Percentiles rank a stretch among this genome's conserved stretches.
These are phyloP conservation scores for Lactarius sanguifluus DNA, from an alignment of 768 basidiomycete genomes.

Conservation along the genomic window DNA sequence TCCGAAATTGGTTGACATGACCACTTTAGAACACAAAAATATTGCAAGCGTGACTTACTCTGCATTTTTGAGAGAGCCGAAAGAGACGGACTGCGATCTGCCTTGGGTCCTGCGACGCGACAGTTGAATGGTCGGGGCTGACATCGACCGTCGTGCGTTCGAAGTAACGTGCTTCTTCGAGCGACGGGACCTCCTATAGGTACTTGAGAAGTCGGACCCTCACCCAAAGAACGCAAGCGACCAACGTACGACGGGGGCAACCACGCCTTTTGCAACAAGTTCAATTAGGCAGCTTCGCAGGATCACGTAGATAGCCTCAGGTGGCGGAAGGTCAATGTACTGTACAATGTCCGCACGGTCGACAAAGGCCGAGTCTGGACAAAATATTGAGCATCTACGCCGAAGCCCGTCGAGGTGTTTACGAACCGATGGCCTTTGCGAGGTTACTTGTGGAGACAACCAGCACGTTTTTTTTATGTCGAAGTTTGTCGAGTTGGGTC, in stretches of 20 bases:
- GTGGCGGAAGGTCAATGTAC: constrained; percentile 88
- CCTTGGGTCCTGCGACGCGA: constrained; percentile 46
- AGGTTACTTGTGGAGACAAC: constrained; percentile 98
- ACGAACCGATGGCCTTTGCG: constrained; percentile 85
- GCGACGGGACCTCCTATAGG: constrained; percentile 59
- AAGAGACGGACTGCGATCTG: constrained; percentile 58
- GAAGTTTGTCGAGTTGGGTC: constrained; percentile 95
- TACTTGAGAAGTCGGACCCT: background rate
- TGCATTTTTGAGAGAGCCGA: constrained; percentile 71
- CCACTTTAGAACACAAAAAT: background rate
- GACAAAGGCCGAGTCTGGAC: constrained; percentile 88
- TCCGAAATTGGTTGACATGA: constrained; percentile 1
- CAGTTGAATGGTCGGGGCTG: constrained; percentile 37
- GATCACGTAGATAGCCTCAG: constrained; percentile 93
- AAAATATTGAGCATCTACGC: constrained; percentile 6
- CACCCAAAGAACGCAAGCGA: constrained; percentile 1
- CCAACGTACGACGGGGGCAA: constrained; percentile 56
- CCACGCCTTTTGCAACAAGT: constrained; percentile 70
- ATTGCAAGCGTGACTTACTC: constrained; percentile 48
- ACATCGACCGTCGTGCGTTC: constrained; percentile 37
- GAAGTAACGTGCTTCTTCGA: constrained; percentile 60
- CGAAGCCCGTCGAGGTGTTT: background rate
- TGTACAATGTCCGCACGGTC: constrained; percentile 97
- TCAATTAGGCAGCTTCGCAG: constrained; percentile 79
- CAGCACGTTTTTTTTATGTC: constrained; percentile 88